A percentile compares a stretch with the other conserved stretches of the same genome.
These are phyloP conservation scores for Paraphoma sp. DNA, from an alignment of 2,329 filamentous ascomycete genomes.

Conservation along the genomic window DNA sequence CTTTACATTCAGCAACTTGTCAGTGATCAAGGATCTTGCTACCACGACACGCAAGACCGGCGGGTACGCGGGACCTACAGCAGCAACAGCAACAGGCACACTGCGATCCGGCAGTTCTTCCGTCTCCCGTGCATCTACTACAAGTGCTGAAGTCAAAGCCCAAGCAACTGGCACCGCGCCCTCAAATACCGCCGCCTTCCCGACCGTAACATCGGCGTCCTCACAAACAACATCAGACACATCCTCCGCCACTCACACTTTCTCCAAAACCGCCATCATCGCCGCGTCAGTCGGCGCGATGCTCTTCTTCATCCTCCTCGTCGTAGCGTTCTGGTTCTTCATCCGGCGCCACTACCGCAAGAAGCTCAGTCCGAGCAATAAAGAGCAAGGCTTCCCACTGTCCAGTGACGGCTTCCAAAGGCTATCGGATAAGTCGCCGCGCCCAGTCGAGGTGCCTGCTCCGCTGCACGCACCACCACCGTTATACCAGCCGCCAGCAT, in stretches of 20 bases:
- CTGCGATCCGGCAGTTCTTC: conserved; percentile 1
- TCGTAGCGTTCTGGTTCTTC: conserved; percentile 14
- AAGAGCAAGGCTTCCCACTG: conserved; percentile 14
- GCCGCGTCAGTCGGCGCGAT: conserved; percentile 6
- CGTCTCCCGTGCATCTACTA: neutral
- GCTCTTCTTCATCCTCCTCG: conserved; percentile 8
- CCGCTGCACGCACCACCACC: conserved; percentile 13
- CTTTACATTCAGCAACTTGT: conserved; percentile 11
- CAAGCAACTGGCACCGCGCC: neutral
- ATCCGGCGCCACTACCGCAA: conserved; percentile 19
- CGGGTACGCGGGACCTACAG: conserved; percentile 4
- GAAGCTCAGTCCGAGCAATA: conserved; percentile 12
- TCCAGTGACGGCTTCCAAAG: conserved; percentile 19
- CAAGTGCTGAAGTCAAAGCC: neutral
- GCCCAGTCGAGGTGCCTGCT: conserved; percentile 19
- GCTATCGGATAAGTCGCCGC: conserved; percentile 17
- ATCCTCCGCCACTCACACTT: neutral
- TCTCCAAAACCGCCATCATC: conserved; percentile 8
- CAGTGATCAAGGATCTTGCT: conserved; percentile 17
- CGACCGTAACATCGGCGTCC: neutral
- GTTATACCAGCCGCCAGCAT: conserved; percentile 9
- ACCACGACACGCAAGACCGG: conserved; percentile 3
- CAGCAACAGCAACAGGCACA: neutral
- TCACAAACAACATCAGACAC: neutral
- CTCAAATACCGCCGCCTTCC: neutral